A percentile compares a stretch with the other conserved stretches of the same genome.
Evolutionary conservation across 768 basidiomycete species (phyloP).

Genomic region (Sporobolomyces phaffii): DNA sequence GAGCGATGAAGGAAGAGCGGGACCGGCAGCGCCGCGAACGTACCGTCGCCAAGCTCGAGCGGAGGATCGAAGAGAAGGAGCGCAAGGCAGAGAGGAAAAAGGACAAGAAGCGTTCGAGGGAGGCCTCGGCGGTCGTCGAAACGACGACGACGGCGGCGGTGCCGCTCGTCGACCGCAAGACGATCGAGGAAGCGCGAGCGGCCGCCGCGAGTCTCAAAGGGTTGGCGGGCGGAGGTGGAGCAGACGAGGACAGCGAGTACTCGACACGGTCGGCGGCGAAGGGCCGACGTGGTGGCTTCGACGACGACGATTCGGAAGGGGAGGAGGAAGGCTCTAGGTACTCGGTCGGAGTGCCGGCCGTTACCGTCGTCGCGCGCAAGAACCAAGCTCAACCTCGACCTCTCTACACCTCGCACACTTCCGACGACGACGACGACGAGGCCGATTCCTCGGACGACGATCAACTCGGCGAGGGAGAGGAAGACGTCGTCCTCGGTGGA

Average conservation of each 20-base stretch:
- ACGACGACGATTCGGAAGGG: too few species aligned
- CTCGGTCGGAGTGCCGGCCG: conserved; percentile 17
- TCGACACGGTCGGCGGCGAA: background rate
- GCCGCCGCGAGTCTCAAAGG: conserved; percentile 4
- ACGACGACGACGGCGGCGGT: background rate
- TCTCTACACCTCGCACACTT: background rate
- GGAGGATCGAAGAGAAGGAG: conserved; percentile 23
- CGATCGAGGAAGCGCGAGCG: conserved; percentile 10
- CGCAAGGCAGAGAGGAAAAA: conserved; percentile 14
- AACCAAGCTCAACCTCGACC: conserved; percentile 6
- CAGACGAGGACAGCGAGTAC: conserved; percentile 3
- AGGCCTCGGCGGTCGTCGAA: too few species aligned
- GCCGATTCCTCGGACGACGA: conserved; percentile 3
- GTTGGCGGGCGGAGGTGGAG: background rate
- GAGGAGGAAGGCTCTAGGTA: conserved; percentile 34
- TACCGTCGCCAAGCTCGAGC: conserved; percentile 31
- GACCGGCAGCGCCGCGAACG: conserved; percentile 18
- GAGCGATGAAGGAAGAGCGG: conserved; percentile 7
- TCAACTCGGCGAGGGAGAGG: background rate
- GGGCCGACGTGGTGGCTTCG: background rate
- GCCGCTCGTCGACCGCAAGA: background rate
- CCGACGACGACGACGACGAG: background rate
- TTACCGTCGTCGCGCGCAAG: background rate
- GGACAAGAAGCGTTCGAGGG: conserved; percentile 3
- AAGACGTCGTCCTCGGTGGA: conserved; percentile 31